Conservation (phyloP, 2,329 filamentous ascomycete species). For the Clarireedia sp. region DNA sequence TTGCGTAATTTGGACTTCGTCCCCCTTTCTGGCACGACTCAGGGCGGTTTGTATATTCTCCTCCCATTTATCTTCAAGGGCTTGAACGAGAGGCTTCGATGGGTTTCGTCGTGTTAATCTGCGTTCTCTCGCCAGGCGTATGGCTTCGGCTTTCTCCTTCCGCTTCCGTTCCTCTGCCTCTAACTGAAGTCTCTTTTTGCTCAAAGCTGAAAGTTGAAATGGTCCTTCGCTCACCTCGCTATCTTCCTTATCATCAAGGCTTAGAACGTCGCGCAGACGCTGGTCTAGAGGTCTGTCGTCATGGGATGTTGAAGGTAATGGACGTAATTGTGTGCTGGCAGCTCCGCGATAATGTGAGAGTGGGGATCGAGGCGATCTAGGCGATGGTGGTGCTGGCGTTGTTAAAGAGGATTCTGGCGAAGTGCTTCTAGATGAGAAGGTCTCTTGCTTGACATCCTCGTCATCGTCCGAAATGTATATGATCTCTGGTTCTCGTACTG, state of each 20-base stretch:
- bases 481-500: not conserved
- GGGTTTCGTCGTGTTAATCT: conserved; percentile 22
- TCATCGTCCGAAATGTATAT: conserved; percentile 5
- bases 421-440: not conserved
- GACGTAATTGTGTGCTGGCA: not conserved
- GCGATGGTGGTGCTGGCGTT: not conserved
- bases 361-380: not conserved
- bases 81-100: conserved; percentile 17
- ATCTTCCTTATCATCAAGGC: not conserved
- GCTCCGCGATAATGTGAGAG: not conserved
- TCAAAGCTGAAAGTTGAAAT: not conserved
- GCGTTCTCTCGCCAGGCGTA: conserved; percentile 20
- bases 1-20: conserved; percentile 33
- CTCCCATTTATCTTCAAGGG: conserved; percentile 34
- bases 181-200: not conserved
- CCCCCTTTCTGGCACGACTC: conserved; percentile 18
- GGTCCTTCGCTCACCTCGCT: not conserved
- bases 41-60: conserved; percentile 28
- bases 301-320: not conserved
- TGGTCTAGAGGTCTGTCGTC: not conserved
- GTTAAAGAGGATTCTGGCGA: not conserved
- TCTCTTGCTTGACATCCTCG: not conserved
- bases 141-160: conserved; percentile 14
- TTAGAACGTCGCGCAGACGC: not conserved
- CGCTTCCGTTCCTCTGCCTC: conserved; percentile 2